Base-by-base conservation (phyloP, 441 rosid genomes). In the Omphalea diandra region DNA sequence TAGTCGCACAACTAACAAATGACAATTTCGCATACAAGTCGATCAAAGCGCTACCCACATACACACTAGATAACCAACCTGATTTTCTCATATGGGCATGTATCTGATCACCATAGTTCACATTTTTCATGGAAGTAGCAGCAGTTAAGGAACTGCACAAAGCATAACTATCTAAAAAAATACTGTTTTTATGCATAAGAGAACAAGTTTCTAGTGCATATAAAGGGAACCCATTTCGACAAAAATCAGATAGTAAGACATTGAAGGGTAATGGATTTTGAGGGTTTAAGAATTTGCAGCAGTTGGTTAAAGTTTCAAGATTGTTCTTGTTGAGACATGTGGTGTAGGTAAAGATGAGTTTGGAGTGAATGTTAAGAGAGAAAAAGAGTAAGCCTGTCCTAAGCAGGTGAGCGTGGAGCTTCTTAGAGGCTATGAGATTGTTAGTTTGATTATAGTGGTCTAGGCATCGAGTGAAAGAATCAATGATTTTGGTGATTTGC, bases 41-140 rank as follows among this genome's bases (percentile, higher is more conserved):
- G 2, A 85, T 68, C 74, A 83, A 76, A 78, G 90, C 86, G 70
- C 85, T 82, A 18, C 83, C 87, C 15, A 85, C 81, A 73, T 80
- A 87, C 54, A 81, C 87, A 76, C 89, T 83, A 26, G 83, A 76
- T 33, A 68, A 52, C 79, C 83, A 84, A 47, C 89, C 86, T 3
- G 71, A 73, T 75, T 84, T 85, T 18, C n/a, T 27, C 36, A 75
- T 71, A 44, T 82, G 81, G 73, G 79, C 56, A 69, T 84, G 88
- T n/a, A 84, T 63, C 68, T 84, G 83, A 58, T 68, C 69, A 24
- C 87, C 92, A 60, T 81, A 81, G 58, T 26, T 69, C 55, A 79
- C 69, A 55, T 74, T 64, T 62, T 73, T 77, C 55, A 63, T 20
- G 12, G 68, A 66, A 68, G 83, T 71, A 0, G 84, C 75, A 68